These are phyloP conservation scores for Zizania latifolia DNA, from an alignment of 176 grass and related monocot genomes.

Conservation along the genomic window DNA sequence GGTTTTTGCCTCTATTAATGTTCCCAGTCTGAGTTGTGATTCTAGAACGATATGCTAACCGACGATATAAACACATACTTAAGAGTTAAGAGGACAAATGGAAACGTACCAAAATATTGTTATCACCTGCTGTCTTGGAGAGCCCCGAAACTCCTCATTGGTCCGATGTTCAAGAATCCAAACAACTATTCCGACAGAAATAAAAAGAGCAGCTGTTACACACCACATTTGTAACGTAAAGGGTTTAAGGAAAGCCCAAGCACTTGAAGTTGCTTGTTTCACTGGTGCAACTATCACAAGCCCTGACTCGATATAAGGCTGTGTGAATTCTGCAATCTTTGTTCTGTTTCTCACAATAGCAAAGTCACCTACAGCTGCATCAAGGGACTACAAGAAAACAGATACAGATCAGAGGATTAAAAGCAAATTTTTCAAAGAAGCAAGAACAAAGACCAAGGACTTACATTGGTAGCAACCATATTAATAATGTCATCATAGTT, in stretches of 20 bases:
- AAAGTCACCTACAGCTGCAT: slow-evolving; percentile 81
- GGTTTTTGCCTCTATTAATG: not conserved
- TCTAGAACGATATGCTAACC: not conserved
- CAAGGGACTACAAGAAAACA: slow-evolving; percentile 39
- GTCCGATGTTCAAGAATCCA: slow-evolving; percentile 84
- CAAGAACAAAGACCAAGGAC: slow-evolving; percentile 7
- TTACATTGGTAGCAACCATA: slow-evolving; percentile 64
- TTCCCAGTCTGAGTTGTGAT: not conserved
- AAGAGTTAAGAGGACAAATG: not conserved
- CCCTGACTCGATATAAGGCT: slow-evolving; percentile 65
- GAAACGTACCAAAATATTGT: slow-evolving; percentile 66
- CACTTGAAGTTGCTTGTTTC: slow-evolving; percentile 43
- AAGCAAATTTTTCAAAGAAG: slow-evolving; percentile 21
- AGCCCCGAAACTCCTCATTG: slow-evolving; percentile 70
- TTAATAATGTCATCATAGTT: slow-evolving; percentile 53
- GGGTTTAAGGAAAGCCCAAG: slow-evolving; percentile 80
- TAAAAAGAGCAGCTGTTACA: slow-evolving; percentile 62
- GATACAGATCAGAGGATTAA: slow-evolving; percentile 12
- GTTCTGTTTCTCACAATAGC: slow-evolving; percentile 78
- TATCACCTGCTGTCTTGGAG: slow-evolving; percentile 47
- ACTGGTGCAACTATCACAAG: slow-evolving; percentile 64
- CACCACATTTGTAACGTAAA: slow-evolving; percentile 85
- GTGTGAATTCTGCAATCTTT: slow-evolving; percentile 65
- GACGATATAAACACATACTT: not conserved
- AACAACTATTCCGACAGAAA: slow-evolving; percentile 71